A percentile compares a stretch with the other conserved stretches of the same genome.
phyloP scores from a whole-genome alignment of 345 rosid genomes.

The Ceriops decandra region DNA sequence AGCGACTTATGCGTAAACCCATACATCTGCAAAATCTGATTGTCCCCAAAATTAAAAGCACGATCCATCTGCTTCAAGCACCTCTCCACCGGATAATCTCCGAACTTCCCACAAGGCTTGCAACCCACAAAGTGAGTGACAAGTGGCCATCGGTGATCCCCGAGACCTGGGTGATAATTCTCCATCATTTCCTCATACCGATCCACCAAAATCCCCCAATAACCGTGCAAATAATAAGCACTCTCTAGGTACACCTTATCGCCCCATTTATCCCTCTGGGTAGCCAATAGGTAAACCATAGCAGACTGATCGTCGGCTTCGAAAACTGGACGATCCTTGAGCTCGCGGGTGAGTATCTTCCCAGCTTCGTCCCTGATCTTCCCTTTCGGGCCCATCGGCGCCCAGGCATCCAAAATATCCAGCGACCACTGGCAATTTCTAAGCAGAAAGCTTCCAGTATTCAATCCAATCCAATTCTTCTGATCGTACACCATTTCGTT shows the following conservation, averaged over 20 bases:
- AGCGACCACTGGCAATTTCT: conserved; percentile 67
- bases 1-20: conserved; percentile 55
- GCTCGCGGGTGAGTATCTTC: conserved; percentile 50
- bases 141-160: conserved; percentile 73
- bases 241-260: conserved; percentile 64
- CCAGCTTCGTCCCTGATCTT: conserved; percentile 60
- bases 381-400: conserved; percentile 73
- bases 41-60: conserved; percentile 70
- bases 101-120: conserved; percentile 71
- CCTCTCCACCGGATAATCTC: conserved; percentile 61
- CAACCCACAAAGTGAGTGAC: conserved; percentile 84
- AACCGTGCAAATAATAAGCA: conserved; percentile 68
- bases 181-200: conserved; percentile 65
- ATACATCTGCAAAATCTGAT: conserved; percentile 66
- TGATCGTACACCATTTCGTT: conserved; percentile 62
- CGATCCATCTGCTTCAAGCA: conserved; percentile 76
- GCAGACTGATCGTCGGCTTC: conserved; percentile 77
- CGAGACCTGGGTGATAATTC: conserved; percentile 59
- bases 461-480: conserved; percentile 68
- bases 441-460: conserved; percentile 63
- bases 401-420: conserved; percentile 69
- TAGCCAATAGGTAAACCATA: conserved; percentile 61
- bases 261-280: conserved; percentile 63
- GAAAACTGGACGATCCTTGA: conserved; percentile 56
- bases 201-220: conserved; percentile 72